Base-by-base conservation (phyloP, 805 yeast species). In the Hanseniaspora taiwanica region DNA sequence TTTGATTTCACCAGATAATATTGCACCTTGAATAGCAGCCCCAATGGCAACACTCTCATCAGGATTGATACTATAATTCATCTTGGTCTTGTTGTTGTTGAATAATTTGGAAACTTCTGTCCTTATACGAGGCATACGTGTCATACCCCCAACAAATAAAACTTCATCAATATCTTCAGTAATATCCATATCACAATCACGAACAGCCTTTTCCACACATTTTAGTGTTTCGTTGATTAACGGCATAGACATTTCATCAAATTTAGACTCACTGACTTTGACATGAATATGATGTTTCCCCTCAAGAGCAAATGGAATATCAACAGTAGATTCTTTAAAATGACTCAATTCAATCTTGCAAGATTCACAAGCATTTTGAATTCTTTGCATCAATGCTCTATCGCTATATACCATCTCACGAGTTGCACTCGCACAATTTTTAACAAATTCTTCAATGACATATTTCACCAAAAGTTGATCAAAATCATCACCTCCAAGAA, bases 21-120 rank as follows among this genome's bases (percentile, higher is more conserved):
- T 79, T 50, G 87, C 93, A 52, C 89, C 94, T 63, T 82, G 94
- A 51, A 82, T 80, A 36, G 93, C 91, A 24, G 94, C 94, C 54
- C 94, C 94, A 48, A 82, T 62, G 35, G 93, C 91, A 38, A 82
- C 93, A n/a, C 91, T 87, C 60, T 82, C 94, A 58, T 82, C 94
- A n/a, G 94, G 93, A 55, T 82, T 82, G 10, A 82, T 83, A 16
- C 74, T 71, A 34, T 80, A 75, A 40, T 77, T 78, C 31, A 89
- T 87, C 45, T 69, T 66, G 27, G 21, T 25, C 6, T 18, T 27
- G 54, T 71, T 13, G 8, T 7, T 77, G 25, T 70, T 67, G 54
- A 82, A 81, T 13, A 78, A 47, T 8, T 64, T 63, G 46, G 66
- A 70, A 17, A 82, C 89, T 6, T 76, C 65, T 29, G 67, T 68